These are phyloP conservation scores for Sphagnum contortum DNA, from an alignment of 225 moss, liverwort and hornwort genomes.

Conservation along the genomic window DNA sequence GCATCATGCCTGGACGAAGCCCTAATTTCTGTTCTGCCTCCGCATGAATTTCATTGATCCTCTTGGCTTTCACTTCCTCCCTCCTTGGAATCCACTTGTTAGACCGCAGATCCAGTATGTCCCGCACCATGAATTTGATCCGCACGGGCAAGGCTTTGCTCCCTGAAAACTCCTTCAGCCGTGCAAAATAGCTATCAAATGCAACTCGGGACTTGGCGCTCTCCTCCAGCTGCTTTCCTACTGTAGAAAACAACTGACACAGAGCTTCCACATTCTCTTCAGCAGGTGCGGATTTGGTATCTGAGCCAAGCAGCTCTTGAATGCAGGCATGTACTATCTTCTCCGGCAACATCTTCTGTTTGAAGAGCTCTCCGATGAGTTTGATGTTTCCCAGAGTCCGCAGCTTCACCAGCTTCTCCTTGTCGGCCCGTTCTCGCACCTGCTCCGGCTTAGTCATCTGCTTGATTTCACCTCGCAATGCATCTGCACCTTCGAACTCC, in stretches of 20 bases:
- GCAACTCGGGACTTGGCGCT: conserved; percentile 27
- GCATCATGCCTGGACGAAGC: conserved; percentile 44
- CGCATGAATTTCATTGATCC: conserved; percentile 52
- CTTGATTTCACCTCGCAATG: conserved; percentile 51
- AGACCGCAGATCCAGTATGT: conserved; percentile 44
- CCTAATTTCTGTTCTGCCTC: conserved; percentile 64
- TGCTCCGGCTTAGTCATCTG: conserved; percentile 57
- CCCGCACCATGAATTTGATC: conserved; percentile 55
- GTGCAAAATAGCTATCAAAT: conserved; percentile 36
- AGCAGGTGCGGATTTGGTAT: conserved; percentile 27
- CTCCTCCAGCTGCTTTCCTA: conserved; percentile 56
- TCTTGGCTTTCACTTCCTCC: conserved; percentile 57
- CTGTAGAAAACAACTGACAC: conserved; percentile 50
- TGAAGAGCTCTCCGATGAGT: conserved; percentile 76
- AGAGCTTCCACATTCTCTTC: conserved; percentile 79
- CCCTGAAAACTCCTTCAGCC: conserved; percentile 20
- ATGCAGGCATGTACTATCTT: conserved; percentile 63
- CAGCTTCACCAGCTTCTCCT: conserved; percentile 64
- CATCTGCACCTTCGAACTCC: conserved; percentile 58
- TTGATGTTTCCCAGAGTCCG: conserved; percentile 72
- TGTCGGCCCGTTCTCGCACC: conserved; percentile 37
- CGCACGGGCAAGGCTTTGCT: conserved; percentile 25
- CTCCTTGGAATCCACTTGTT: conserved; percentile 52
- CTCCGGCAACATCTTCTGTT: conserved; percentile 62
- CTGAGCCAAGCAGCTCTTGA: conserved; percentile 45